phyloP scores from a whole-genome alignment of 768 basidiomycete genomes.

The Russula sp. region DNA sequence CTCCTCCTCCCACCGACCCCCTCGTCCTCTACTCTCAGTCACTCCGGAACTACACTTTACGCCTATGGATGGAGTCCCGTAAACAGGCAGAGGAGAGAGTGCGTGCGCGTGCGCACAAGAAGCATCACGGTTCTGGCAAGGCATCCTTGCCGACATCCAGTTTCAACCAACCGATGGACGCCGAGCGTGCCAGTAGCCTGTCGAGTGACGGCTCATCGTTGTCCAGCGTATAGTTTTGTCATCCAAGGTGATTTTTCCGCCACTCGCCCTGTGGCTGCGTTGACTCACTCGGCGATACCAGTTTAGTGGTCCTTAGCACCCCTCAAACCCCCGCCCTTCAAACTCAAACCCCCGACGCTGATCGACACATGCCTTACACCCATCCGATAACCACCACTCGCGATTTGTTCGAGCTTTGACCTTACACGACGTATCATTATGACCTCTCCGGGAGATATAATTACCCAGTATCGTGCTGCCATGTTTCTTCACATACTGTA shows the following conservation, averaged over 20 bases:
- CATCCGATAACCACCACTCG: neutral
- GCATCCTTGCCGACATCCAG: neutral
- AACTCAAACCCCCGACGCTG: neutral
- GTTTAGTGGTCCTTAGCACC: neutral
- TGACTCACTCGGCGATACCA: neutral
- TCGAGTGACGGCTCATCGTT: neutral
- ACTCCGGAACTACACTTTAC: constrained; percentile 60
- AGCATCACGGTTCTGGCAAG: constrained; percentile 11
- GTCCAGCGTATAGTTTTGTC: neutral
- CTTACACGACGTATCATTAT: constrained; percentile 9
- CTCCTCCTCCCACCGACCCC: neutral
- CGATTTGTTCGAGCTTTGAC: neutral
- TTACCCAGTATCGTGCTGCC: neutral
- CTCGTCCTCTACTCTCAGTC: constrained; percentile 53
- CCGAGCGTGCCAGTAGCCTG: neutral
- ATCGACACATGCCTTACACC: neutral
- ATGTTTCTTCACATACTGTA: constrained; percentile 7
- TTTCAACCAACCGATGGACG: neutral
- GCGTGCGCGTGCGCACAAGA: constrained; percentile 21
- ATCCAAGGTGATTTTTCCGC: neutral
- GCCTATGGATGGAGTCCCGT: constrained; percentile 60
- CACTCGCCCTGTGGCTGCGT: neutral
- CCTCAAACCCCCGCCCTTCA: neutral
- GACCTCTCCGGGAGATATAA: constrained; percentile 2
- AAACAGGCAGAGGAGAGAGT: constrained; percentile 45